phyloP scores from a whole-genome alignment of 352 stramenopile genomes.

The Globisporangium emineosum region DNA sequence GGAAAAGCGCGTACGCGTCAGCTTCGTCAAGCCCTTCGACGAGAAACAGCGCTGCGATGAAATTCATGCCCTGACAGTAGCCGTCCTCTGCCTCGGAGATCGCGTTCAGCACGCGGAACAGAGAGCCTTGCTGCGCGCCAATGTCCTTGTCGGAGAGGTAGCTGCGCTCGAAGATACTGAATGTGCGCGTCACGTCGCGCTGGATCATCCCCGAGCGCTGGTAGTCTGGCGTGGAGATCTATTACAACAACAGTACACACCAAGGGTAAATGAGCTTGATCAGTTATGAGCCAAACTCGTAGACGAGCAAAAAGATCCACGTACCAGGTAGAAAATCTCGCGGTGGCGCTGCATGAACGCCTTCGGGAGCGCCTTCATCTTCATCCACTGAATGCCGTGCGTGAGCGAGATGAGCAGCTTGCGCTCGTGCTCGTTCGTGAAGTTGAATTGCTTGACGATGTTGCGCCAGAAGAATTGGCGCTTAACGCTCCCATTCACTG shows the following conservation, averaged over 20 bases:
- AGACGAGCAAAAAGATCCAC: constrained; percentile 1
- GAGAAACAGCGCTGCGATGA: constrained; percentile 83
- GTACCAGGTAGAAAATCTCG: constrained; percentile 74
- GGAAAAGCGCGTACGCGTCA: constrained; percentile 76
- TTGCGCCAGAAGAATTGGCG: constrained; percentile 74
- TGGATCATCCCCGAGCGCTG: constrained; percentile 66
- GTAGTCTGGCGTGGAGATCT: constrained; percentile 65
- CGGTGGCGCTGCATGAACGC: constrained; percentile 67
- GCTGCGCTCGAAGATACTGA: constrained; percentile 80
- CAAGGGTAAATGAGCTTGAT: background rate
- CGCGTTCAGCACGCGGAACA: constrained; percentile 82
- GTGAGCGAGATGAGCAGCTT: constrained; percentile 63
- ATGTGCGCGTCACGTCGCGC: constrained; percentile 82
- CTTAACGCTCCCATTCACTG: constrained; percentile 16
- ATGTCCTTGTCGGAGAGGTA: constrained; percentile 35
- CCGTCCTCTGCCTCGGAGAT: constrained; percentile 74
- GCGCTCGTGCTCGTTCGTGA: constrained; percentile 62
- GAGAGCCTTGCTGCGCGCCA: constrained; percentile 46
- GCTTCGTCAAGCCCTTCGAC: constrained; percentile 78
- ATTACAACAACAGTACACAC: background rate
- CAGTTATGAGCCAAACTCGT: background rate
- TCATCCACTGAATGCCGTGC: constrained; percentile 59
- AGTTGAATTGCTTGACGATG: constrained; percentile 80
- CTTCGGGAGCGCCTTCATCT: constrained; percentile 40
- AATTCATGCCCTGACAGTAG: constrained; percentile 90